These are phyloP conservation scores for Papiliotrema nemorosa DNA, from an alignment of 1,284 basidiomycete genomes.

Conservation along the genomic window DNA sequence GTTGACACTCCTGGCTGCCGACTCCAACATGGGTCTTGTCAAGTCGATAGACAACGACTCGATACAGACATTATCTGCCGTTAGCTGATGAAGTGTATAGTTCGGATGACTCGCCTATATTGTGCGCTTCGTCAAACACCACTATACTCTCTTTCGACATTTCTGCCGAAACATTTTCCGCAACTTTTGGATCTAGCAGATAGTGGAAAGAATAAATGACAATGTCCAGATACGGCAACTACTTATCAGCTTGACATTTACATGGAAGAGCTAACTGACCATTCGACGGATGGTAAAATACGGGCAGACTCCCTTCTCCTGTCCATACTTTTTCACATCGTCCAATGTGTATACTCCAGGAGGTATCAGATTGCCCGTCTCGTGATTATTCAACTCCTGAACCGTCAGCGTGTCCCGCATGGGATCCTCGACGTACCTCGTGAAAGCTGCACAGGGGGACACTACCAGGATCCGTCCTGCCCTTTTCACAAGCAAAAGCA, in stretches of 20 bases:
- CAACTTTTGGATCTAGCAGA: conserved; percentile 96
- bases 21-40: conserved; percentile 97
- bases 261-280: conserved; percentile 56
- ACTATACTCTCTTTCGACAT: conserved; percentile 97
- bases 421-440: conserved; percentile 60
- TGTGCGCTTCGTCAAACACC: conserved; percentile 99
- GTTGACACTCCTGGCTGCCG: conserved; percentile 82
- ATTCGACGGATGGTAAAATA: conserved; percentile 96
- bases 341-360: conserved; percentile 91
- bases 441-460: conserved; percentile 93
- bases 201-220: conserved; percentile 99
- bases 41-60: conserved; percentile 97
- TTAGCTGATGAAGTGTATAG: background rate
- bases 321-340: conserved; percentile 85
- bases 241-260: background rate
- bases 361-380: conserved; percentile 80
- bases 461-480: conserved; percentile 81
- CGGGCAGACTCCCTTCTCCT: conserved; percentile 82
- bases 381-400: conserved; percentile 70
- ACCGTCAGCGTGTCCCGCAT: background rate
- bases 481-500: conserved; percentile 77
- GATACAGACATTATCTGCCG: conserved; percentile 93
- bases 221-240: conserved; percentile 91
- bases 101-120: conserved; percentile 78
- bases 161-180: conserved; percentile 97